Base-by-base conservation (phyloP, 345 rosid species). In the Citrus reticulata region DNA sequence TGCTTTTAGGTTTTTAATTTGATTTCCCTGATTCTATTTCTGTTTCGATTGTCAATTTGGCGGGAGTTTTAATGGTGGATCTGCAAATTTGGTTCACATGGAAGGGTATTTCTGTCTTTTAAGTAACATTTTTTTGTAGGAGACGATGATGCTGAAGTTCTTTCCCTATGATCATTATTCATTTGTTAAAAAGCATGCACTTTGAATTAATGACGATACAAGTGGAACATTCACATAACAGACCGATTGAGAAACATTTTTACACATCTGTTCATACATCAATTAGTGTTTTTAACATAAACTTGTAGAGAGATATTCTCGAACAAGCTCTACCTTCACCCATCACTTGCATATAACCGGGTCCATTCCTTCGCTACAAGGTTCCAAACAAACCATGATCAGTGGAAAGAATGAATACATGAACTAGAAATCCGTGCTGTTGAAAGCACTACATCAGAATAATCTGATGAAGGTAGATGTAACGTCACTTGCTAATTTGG, bases 301-400 rank as follows among this genome's bases (percentile, higher is more conserved):
- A 70, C 24, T 70, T 29, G 39, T 20, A 51, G 40, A 9, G 29
- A 42, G 8, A 19, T 30, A 32, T 6, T 29, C 8, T 29, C 2
- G 7, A 49, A 35, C 27, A 54, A 57, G 51, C 39, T 10, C 65
- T 35, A 57, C 29, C 35, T 46, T 30, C 89, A 95, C 7, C 88
- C 97, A 2, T 94, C 97, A 35, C 89, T 91, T 69, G 98, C 98
- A 80, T 96, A 92, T 80, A 90, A 85, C 78, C 94, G 91, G 74
- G 98, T 94, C 98, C 99, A 96, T 90, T 94, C 97, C 85, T 94
- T 96, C 1, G 98, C 98, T 96, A 95, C 87, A 75, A 22, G 46
- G 51, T 76, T 10, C 70, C 25, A 64, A 75, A n/a, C 35, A 55
- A 42, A 20, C 4, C 19, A 32, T 29, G 13, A 32, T 54, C 29